phyloP scores from a whole-genome alignment of 306 rosid genomes.

The Sicyos baderoa region DNA sequence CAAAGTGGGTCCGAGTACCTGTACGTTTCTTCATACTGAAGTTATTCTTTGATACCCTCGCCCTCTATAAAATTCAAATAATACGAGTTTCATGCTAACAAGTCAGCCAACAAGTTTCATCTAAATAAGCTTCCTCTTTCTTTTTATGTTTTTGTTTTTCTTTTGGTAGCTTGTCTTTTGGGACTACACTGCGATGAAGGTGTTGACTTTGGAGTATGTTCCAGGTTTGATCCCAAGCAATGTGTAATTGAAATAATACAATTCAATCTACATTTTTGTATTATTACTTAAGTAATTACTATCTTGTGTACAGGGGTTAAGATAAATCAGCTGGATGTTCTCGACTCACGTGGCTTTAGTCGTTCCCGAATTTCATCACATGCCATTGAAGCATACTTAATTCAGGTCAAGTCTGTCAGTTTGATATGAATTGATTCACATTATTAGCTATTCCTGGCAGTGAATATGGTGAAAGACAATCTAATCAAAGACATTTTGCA shows the following conservation, averaged over 20 bases:
- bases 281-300: background rate
- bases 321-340: slow-evolving; percentile 55
- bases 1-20: slow-evolving; percentile 92
- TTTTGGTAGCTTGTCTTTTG: slow-evolving; percentile 57
- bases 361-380: slow-evolving; percentile 58
- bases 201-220: slow-evolving; percentile 80
- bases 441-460: slow-evolving; percentile 1
- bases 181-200: slow-evolving; percentile 86
- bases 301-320: slow-evolving; percentile 45
- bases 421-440: background rate
- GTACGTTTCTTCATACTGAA: slow-evolving; percentile 49
- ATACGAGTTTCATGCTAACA: background rate
- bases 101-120: background rate
- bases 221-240: slow-evolving; percentile 69
- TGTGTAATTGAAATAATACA: background rate
- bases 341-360: slow-evolving; percentile 55
- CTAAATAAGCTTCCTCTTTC: background rate
- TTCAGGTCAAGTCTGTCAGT: slow-evolving; percentile 52
- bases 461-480: background rate
- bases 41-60: background rate
- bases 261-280: background rate
- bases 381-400: slow-evolving; percentile 82
- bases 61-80: no score
- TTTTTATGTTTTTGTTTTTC: background rate
- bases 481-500: background rate